These are phyloP conservation scores for Pseudogymnoascus sp. DNA, from an alignment of 2,329 filamentous ascomycete genomes.

Conservation along the genomic window DNA sequence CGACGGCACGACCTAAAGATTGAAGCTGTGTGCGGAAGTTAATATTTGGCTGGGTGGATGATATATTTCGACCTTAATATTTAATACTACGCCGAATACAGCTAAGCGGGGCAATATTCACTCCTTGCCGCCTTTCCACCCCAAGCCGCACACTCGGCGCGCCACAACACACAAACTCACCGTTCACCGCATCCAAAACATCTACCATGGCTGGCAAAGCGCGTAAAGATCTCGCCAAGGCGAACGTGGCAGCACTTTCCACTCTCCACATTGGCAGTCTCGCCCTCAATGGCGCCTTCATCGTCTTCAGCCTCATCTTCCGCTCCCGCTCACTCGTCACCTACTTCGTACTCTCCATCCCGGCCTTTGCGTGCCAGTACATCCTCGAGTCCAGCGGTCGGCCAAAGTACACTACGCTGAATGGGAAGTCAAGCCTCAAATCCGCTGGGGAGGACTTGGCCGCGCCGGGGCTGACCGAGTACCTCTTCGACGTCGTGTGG, in stretches of 20 bases:
- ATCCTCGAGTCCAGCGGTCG: conserved; percentile 79
- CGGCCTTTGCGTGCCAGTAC: conserved; percentile 72
- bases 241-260: conserved; percentile 69
- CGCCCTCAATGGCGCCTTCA: conserved; percentile 63
- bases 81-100: background rate
- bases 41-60: background rate
- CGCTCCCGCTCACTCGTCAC: conserved; percentile 54
- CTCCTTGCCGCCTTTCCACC: background rate
- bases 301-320: conserved; percentile 58
- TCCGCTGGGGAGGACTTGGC: conserved; percentile 80
- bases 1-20: background rate
- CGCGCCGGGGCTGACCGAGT: conserved; percentile 84
- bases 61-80: background rate
- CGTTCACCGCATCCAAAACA: background rate
- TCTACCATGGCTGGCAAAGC: background rate
- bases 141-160: background rate
- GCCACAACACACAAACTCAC: background rate
- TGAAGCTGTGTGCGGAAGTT: background rate
- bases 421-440: conserved; percentile 43
- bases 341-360: conserved; percentile 66
- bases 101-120: background rate
- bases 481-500: conserved; percentile 96
- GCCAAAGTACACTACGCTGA: conserved; percentile 59
- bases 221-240: conserved; percentile 50
- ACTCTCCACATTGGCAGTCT: conserved; percentile 74